These are phyloP conservation scores for Spathaspora arborariae DNA, from an alignment of 805 yeast genomes.

Conservation along the genomic window DNA sequence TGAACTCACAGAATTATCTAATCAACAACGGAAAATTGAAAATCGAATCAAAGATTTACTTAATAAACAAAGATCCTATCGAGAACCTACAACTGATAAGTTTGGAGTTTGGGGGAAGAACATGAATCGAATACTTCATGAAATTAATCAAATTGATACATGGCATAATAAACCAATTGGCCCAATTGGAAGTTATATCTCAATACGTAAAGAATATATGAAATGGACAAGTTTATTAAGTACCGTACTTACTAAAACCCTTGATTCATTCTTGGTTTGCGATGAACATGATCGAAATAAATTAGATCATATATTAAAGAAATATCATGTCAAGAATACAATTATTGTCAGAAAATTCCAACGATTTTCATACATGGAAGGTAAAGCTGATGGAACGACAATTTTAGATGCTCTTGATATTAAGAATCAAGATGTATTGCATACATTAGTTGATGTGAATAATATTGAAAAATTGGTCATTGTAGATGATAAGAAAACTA, in stretches of 20 bases:
- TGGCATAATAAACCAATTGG: constrained; percentile 60
- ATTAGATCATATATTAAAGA: constrained; percentile 27
- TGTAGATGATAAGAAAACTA: constrained; percentile 47
- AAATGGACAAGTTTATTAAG: constrained; percentile 65
- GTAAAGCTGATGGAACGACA: constrained; percentile 35
- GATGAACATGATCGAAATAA: constrained; percentile 53
- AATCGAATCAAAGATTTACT: constrained; percentile 7
- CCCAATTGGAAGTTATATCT: constrained; percentile 67
- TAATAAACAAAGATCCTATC: constrained; percentile 8
- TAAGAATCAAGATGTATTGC: constrained; percentile 50
- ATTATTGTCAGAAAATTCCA: constrained; percentile 55
- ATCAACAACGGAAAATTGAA: constrained; percentile 12
- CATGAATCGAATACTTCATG: constrained; percentile 39
- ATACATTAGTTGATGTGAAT: constrained; percentile 59
- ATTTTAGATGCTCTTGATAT: constrained; percentile 61
- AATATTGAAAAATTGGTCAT: constrained; percentile 58
- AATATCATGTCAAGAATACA: constrained; percentile 24
- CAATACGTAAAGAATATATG: constrained; percentile 50
- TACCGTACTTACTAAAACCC: constrained; percentile 41
- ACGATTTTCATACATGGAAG: constrained; percentile 47
- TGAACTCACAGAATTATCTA: constrained; percentile 23
- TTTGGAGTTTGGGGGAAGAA: constrained; percentile 50
- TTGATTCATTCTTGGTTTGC: constrained; percentile 66
- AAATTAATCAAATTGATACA: constrained; percentile 26
- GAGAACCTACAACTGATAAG: constrained; percentile 26